phyloP scores from a whole-genome alignment of 805 yeast genomes.

The Candida sithepensis region DNA sequence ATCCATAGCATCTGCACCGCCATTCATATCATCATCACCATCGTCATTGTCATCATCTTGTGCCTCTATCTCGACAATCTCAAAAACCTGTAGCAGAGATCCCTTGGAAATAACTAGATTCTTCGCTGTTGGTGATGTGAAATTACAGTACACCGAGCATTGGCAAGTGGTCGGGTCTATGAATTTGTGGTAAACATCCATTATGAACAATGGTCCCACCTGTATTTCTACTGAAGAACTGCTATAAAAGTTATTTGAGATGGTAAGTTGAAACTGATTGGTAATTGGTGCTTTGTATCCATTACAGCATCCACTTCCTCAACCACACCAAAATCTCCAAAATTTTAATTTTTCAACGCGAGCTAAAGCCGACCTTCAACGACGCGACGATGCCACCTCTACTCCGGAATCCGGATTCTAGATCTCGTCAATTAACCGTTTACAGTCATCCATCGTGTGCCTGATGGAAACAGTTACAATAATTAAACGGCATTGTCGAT shows the following conservation, averaged over 20 bases:
- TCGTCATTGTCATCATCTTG: constrained; percentile 18
- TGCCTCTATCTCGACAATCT: constrained; percentile 31
- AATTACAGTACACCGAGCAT: constrained; percentile 49
- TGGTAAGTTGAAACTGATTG: no score
- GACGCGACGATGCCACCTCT: not conserved
- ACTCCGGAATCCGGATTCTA: no score
- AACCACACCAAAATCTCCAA: not conserved
- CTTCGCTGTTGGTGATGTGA: constrained; percentile 35
- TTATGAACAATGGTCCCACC: constrained; percentile 31
- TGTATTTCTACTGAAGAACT: not conserved
- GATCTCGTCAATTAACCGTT: no score
- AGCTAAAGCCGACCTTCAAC: not conserved
- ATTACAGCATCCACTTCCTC: not conserved
- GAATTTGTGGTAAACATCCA: constrained; percentile 80
- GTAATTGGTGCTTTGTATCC: no score
- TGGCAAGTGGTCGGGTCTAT: constrained; percentile 72
- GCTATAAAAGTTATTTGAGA: no score
- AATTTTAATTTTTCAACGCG: not conserved
- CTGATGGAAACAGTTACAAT: no score
- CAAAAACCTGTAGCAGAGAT: constrained; percentile 61
- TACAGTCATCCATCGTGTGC: no score
- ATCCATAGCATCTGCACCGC: constrained; percentile 15
- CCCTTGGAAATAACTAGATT: constrained; percentile 72
- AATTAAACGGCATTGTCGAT: no score
- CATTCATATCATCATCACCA: constrained; percentile 11